Evolutionary conservation across 495 filamentous ascomycete genomes (phyloP).

Genomic region (Staphylotrichum longicolle): DNA sequence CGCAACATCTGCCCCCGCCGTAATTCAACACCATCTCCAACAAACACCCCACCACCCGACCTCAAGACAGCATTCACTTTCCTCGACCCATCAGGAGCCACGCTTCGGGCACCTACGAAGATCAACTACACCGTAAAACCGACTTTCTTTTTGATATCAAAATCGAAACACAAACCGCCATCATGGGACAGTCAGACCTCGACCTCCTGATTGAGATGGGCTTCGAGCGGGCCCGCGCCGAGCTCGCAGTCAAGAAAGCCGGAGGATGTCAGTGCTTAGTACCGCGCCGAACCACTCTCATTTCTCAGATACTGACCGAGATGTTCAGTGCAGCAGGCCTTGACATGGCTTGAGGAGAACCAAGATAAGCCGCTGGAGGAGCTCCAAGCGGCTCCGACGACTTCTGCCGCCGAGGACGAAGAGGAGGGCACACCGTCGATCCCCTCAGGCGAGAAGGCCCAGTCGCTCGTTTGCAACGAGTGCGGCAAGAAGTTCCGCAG

Average conservation of each 20-base stretch:
- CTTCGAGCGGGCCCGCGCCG: constrained; percentile 76
- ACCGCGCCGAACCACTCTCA: background rate
- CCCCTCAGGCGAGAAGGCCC: constrained; percentile 54
- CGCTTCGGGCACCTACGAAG: no score
- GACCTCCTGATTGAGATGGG: constrained; percentile 90
- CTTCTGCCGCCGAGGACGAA: constrained; percentile 40
- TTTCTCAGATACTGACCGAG: constrained; percentile 10
- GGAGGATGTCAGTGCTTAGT: constrained; percentile 61
- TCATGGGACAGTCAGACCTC: constrained; percentile 64
- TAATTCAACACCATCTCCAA: no score
- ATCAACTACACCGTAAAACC: no score
- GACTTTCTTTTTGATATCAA: no score
- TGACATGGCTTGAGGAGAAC: constrained; percentile 92
- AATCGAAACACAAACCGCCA: no score
- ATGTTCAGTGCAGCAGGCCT: constrained; percentile 71
- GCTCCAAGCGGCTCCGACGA: constrained; percentile 51
- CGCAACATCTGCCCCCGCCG: no score
- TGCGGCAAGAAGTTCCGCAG: constrained; percentile 88
- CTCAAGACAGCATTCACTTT: no score
- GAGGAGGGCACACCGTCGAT: constrained; percentile 52
- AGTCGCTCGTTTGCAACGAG: constrained; percentile 73
- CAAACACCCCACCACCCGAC: no score
- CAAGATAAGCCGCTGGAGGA: constrained; percentile 79
- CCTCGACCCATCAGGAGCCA: no score
- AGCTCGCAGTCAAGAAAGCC: constrained; percentile 76